Base-by-base conservation (phyloP, 2,329 filamentous ascomycete species). In the Phaeosphaeria sp. region DNA sequence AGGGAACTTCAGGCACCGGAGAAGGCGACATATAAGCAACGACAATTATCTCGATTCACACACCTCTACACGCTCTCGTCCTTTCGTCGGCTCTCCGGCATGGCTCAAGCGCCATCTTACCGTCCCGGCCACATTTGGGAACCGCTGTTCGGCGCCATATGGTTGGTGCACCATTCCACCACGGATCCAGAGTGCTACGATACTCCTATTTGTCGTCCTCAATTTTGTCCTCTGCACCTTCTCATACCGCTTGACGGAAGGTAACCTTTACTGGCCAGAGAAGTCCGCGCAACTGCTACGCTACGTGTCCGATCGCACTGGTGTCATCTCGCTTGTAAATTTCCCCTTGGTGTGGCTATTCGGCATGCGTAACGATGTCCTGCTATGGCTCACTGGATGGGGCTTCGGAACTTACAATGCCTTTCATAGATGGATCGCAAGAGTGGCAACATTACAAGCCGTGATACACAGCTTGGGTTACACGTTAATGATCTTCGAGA, bases 321-420 rank as follows among this genome's bases (percentile, higher is more conserved):
- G 88, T 0, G 83, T 88, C 30, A 80, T 91, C 22, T 84, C 86
- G 0, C 85, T 88, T 63, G 85, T 84, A 3, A 89, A 89, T 60
- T 81, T 90, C 6, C 86, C 87, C 0, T 66, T 89, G 2, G 76
- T 90, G 0, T 90, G 87, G 87, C 72, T 90, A 0, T 90, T 91
- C 62, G 85, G 84, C 0, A 85, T 86, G 68, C 80, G 89, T 10
- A 91, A 91, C 60, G 90, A 91, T 51, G 67, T 87, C 0, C 80
- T 90, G 17, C 78, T 90, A 54, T 89, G 86, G 86, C 69, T 87
- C 0, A 90, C 89, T 0, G 88, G 88, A 0, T 91, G 89, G 88
- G 86, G 85, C 11, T 90, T 89, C 69, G 82, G 82, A 1, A 87
- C 86, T 0, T 90, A 87, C 66, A 90, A 86, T 63, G 82, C 86